Evolutionary conservation across 2,329 filamentous ascomycete species (phyloP).

Genomic region (Calonectria hongkongensis): DNA sequence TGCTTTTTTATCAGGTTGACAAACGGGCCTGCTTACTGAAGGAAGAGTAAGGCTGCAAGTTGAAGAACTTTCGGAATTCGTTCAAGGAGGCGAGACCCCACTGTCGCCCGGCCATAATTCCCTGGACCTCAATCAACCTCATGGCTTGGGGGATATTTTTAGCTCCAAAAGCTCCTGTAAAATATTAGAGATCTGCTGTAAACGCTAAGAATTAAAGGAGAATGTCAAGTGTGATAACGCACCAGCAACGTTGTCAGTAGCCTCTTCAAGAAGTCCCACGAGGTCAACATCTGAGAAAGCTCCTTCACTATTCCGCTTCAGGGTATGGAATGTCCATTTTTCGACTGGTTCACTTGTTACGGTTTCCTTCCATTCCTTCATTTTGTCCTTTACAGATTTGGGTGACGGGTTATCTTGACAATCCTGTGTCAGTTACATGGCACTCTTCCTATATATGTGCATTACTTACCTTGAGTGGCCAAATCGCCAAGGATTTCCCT

Average conservation of each 20-base stretch:
- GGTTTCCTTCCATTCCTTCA: neutral
- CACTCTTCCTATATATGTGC: too few relatives aligned
- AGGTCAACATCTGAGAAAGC: neutral
- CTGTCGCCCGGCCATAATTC: neutral
- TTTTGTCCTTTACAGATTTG: too few relatives aligned
- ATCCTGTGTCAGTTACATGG: neutral
- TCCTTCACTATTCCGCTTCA: neutral
- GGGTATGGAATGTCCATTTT: neutral
- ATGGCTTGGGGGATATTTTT: neutral
- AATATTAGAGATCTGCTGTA: neutral
- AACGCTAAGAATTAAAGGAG: too few relatives aligned
- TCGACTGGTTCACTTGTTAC: neutral
- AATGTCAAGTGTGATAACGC: neutral
- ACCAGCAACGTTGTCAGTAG: conserved; percentile 8
- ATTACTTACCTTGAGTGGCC: neutral
- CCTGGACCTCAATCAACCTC: neutral
- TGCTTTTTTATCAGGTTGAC: too few relatives aligned
- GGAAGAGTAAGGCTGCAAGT: neutral
- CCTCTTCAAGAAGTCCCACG: neutral
- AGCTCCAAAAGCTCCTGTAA: neutral
- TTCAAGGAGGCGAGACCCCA: conserved; percentile 2
- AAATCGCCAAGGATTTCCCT: neutral
- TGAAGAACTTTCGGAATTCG: conserved; percentile 4
- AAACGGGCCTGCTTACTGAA: neutral
- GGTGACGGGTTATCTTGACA: neutral